Percentiles rank a stretch among this genome's conserved stretches.
Conservation (phyloP, 2,329 filamentous ascomycete genomes). For the Macrophomina phaseolina region DNA sequence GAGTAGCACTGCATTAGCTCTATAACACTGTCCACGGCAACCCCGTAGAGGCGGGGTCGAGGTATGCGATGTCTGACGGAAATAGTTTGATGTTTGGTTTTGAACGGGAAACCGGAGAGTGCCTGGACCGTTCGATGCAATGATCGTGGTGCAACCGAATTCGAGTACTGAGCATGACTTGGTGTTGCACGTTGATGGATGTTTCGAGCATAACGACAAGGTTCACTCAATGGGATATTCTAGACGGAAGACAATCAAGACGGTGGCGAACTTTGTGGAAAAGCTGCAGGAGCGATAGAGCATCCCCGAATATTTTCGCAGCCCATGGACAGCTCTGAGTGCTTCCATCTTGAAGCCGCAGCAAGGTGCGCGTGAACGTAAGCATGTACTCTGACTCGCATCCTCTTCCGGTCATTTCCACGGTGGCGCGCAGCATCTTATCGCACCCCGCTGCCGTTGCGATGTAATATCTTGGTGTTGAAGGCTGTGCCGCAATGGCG, state of each 20-base stretch:
- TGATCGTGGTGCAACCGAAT: background rate
- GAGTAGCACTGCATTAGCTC: background rate
- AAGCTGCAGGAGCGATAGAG: constrained; percentile 2
- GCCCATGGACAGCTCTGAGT: background rate
- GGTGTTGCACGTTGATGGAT: constrained; percentile 5
- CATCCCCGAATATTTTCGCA: background rate
- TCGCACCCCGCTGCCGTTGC: background rate
- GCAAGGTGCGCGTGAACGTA: background rate
- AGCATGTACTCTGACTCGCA: background rate
- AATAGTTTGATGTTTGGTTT: background rate
- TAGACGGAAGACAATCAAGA: background rate
- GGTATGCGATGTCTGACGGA: background rate
- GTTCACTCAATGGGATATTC: background rate
- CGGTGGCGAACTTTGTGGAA: constrained; percentile 1
- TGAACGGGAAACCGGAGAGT: background rate
- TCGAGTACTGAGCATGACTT: background rate
- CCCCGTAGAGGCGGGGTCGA: constrained; percentile 2
- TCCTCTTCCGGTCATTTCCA: background rate
- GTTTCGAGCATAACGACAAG: background rate
- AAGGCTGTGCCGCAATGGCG: constrained; percentile 14
- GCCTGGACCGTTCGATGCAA: constrained; percentile 9
- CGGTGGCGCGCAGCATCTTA: background rate
- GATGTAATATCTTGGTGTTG: constrained; percentile 14
- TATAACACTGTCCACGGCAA: background rate
- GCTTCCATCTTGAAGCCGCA: background rate